These are phyloP conservation scores for Nannizziopsis arthrosporioides DNA, from an alignment of 2,329 filamentous ascomycete species.

Conservation along the genomic window DNA sequence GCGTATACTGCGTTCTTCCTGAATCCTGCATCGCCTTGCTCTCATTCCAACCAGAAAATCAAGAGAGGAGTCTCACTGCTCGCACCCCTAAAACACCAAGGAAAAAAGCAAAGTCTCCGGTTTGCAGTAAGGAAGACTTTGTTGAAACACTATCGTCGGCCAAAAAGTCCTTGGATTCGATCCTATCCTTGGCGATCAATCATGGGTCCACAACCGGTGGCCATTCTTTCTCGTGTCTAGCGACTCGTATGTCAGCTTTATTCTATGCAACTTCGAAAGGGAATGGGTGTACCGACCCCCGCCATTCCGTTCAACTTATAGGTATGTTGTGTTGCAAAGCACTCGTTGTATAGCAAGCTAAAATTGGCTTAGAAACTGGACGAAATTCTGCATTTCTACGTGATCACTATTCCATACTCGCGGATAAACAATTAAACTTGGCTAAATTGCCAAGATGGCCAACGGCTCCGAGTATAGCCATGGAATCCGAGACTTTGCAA, in stretches of 20 bases:
- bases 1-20: constrained; percentile 77
- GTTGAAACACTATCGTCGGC: constrained; percentile 28
- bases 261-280: constrained; percentile 30
- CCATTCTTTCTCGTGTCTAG: constrained; percentile 29
- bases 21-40: constrained; percentile 88
- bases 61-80: constrained; percentile 19
- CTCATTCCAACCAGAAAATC: constrained; percentile 43
- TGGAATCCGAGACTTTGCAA: constrained; percentile 36
- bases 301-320: constrained; percentile 28
- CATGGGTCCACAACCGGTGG: constrained; percentile 32
- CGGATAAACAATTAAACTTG: constrained; percentile 36
- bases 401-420: constrained; percentile 29
- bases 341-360: constrained; percentile 1
- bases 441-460: constrained; percentile 43
- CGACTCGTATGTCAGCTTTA: constrained; percentile 34
- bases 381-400: constrained; percentile 32
- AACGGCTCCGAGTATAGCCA: constrained; percentile 17
- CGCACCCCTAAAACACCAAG: constrained; percentile 21
- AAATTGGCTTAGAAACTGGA: constrained; percentile 26
- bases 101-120: constrained; percentile 13
- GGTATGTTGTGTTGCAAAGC: constrained; percentile 18
- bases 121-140: constrained; percentile 24
- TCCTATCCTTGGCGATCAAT: constrained; percentile 25
- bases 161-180: constrained; percentile 24
- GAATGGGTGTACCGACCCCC: constrained; percentile 15